Percentiles rank a stretch among this genome's conserved stretches.
Conservation (phyloP, 2,329 filamentous ascomycete species). For the Trichophyton schoenleinii region DNA sequence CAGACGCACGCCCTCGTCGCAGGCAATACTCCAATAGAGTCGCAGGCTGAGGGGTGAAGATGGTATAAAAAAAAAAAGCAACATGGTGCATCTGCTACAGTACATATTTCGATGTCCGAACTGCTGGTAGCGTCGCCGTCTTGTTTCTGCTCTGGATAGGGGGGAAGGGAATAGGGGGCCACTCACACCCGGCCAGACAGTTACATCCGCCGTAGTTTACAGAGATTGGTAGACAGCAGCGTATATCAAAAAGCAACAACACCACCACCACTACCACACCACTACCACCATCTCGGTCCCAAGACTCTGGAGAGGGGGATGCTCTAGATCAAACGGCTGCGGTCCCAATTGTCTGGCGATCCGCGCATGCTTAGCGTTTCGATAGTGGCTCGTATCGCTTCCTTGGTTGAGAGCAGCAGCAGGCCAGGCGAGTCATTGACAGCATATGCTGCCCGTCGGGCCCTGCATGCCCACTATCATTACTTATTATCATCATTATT, state of each 20-base stretch:
- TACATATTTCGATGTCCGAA: background rate
- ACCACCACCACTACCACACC: background rate
- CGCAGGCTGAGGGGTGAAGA: background rate
- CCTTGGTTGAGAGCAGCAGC: background rate
- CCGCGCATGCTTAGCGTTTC: background rate
- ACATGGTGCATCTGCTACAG: background rate
- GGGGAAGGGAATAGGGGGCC: background rate
- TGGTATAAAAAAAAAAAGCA: background rate
- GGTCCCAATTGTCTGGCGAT: background rate
- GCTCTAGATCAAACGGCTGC: background rate
- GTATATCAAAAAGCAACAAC: no score
- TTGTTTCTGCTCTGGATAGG: no score
- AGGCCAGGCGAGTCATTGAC: background rate
- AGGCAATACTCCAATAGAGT: background rate
- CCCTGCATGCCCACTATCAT: no score
- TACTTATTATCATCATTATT: no score
- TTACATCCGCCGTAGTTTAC: background rate
- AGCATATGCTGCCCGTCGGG: no score
- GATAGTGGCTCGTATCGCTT: slow-evolving; percentile 1
- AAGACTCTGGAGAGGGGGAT: background rate
- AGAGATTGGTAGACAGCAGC: no score
- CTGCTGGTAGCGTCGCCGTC: background rate
- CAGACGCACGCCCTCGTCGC: background rate
- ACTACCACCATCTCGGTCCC: background rate
- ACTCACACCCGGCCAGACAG: background rate